These are phyloP conservation scores for Moringa oleifera DNA, from an alignment of 345 rosid species.

Conservation along the genomic window DNA sequence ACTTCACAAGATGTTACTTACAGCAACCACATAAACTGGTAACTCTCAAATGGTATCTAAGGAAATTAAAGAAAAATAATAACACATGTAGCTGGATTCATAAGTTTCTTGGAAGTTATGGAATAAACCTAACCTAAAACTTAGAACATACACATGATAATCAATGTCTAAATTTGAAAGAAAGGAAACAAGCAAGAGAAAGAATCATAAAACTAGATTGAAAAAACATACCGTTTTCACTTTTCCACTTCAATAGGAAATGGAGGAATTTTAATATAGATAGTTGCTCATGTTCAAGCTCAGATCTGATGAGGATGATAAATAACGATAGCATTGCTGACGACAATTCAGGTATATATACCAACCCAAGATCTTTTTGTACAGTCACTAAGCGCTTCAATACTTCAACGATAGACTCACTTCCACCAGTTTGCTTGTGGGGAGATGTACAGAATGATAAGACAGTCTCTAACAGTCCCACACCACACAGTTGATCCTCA, in stretches of 20 bases:
- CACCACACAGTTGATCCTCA: constrained; percentile 54
- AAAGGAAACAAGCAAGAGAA: constrained; percentile 11
- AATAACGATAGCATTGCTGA: constrained; percentile 49
- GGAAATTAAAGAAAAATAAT: constrained; percentile 4
- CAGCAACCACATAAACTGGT: too few species aligned
- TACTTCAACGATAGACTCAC: constrained; percentile 47
- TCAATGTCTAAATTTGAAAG: background rate
- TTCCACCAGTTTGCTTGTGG: constrained; percentile 30
- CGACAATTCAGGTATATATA: constrained; percentile 43
- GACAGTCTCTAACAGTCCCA: constrained; percentile 49
- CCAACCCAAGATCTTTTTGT: constrained; percentile 62
- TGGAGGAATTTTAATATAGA: constrained; percentile 56
- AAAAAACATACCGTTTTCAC: constrained; percentile 48
- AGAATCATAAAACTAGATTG: constrained; percentile 15
- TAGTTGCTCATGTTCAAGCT: constrained; percentile 79
- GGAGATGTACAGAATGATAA: constrained; percentile 38
- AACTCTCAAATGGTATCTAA: background rate
- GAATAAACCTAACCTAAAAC: constrained; percentile 13
- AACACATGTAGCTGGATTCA: background rate
- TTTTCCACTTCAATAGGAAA: constrained; percentile 71
- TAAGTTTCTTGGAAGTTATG: background rate
- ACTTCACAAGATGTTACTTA: too few species aligned
- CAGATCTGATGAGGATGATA: constrained; percentile 52
- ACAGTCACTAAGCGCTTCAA: constrained; percentile 52
- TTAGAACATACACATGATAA: constrained; percentile 1